Evolutionary conservation across 805 yeast species (phyloP), one percentile per base, ranked within the genome.

Genomic region (Zygosaccharomyces rouxii): DNA sequence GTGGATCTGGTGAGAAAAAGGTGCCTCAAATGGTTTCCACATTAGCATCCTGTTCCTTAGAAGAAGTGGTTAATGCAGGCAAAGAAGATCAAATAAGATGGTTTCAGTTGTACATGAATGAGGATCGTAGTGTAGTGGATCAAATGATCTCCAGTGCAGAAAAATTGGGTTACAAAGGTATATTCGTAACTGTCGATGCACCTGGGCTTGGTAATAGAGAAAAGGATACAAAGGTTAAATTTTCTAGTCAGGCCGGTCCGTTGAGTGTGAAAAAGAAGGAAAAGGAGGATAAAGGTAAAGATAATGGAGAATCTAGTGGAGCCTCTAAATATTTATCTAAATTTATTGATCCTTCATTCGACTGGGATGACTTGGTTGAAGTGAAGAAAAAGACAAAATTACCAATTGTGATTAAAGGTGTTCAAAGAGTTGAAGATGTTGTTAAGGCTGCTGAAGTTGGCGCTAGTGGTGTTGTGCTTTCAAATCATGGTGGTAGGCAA

Each of bases 401-500:
- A 63, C 92, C 94, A 0, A 75, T 86, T 45, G 71, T 84, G 30
- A 73, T 86, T 53, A 89, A 89, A 65, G 96, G 96, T 49, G 83
- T 89, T n/a, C 95, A 87, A 67, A 71, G 92, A 28, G 80, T 79
- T 37, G 92, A 86, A 53, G 96, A 89, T 62, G 89, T 85, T 0
- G 63, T 87, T 16, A 67, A 71, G 56, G 96, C 96, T 0, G 80
- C 80, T 5, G 84, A 86, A 54, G 68, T 76, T 56, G 94, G 94
- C 3, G 76, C 78, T 25, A 78, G 81, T 38, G 96, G 90, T 37
- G 83, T 88, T n/a, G 88, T 89, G 3, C 59, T 88, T 44, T 86
- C 95, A 2, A 89, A 88, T 63, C 96, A 88, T 68, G 96, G 96
- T 51, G 96, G 96, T 37, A 74, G 96, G 52, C 96, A 88, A 67